These are phyloP conservation scores for Aspergillus neoniger DNA, from an alignment of 2,329 filamentous ascomycete species.

Conservation along the genomic window DNA sequence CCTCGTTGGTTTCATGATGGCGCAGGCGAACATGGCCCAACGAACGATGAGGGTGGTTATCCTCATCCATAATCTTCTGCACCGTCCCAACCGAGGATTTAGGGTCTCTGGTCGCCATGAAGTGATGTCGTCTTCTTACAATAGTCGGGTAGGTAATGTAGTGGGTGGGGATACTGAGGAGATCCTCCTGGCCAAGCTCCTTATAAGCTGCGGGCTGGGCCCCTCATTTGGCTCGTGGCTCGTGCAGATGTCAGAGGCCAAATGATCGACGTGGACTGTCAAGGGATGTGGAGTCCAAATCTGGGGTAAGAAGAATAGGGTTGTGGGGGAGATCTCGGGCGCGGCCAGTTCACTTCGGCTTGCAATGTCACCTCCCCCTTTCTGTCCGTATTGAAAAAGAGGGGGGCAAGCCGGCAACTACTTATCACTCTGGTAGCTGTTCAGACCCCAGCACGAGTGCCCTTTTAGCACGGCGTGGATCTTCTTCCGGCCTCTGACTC, in stretches of 20 bases:
- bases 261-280: neutral
- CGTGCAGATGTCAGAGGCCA: neutral
- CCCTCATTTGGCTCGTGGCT: neutral
- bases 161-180: neutral
- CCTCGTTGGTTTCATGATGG: neutral
- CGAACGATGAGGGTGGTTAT: neutral
- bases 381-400: neutral
- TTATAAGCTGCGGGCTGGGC: neutral
- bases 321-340: neutral
- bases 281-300: constrained; percentile 1
- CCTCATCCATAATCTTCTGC: neutral
- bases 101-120: neutral
- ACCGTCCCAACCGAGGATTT: neutral
- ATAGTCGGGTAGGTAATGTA: neutral
- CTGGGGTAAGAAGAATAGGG: neutral
- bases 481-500: neutral
- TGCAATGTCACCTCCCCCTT: neutral
- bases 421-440: neutral
- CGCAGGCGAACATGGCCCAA: neutral
- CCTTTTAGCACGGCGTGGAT: neutral
- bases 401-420: neutral
- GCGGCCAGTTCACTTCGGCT: neutral
- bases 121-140: neutral
- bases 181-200: neutral
- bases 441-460: neutral